phyloP scores from a whole-genome alignment of 1,284 basidiomycete species.

The Macrocystidia cucumis region DNA sequence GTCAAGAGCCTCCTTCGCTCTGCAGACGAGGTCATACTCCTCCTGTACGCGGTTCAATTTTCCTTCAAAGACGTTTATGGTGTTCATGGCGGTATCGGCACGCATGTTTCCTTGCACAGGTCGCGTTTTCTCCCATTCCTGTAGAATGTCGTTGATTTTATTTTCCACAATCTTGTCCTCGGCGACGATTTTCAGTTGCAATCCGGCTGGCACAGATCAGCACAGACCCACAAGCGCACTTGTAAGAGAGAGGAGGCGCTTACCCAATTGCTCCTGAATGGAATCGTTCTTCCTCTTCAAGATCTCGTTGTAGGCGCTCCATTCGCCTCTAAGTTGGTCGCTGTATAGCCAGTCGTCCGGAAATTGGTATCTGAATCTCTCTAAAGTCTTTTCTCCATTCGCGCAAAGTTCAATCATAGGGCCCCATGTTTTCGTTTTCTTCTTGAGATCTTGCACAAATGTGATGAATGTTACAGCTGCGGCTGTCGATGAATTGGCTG shows the following conservation, averaged over 20 bases:
- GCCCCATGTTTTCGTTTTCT: slow-evolving; percentile 95
- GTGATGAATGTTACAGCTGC: slow-evolving; percentile 99
- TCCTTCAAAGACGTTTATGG: slow-evolving; percentile 90
- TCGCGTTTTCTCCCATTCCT: slow-evolving; percentile 93
- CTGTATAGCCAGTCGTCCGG: slow-evolving; percentile 97
- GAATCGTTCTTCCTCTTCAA: slow-evolving; percentile 96
- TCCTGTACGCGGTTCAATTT: slow-evolving; percentile 87
- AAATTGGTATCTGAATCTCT: slow-evolving; percentile 95
- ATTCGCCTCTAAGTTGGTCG: slow-evolving; percentile 95
- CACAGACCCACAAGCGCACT: slow-evolving; percentile 4
- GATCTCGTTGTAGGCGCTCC: slow-evolving; percentile 98
- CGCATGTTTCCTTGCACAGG: slow-evolving; percentile 96
- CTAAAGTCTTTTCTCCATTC: slow-evolving; percentile 93
- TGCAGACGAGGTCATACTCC: slow-evolving; percentile 89
- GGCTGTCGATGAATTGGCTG: slow-evolving; percentile 79
- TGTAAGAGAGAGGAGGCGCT: slow-evolving; percentile 13
- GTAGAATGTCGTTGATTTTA: slow-evolving; percentile 73
- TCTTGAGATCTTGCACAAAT: slow-evolving; percentile 97
- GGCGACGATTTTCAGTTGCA: slow-evolving; percentile 98
- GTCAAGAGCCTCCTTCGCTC: slow-evolving; percentile 95
- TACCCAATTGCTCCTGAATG: slow-evolving; percentile 95
- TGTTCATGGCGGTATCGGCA: slow-evolving; percentile 92
- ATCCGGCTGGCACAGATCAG: slow-evolving; percentile 53
- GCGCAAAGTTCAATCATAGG: slow-evolving; percentile 94
- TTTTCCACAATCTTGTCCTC: slow-evolving; percentile 86